These are phyloP conservation scores for Leccinum longicurvipes DNA, from an alignment of 768 basidiomycete genomes.

Conservation along the genomic window DNA sequence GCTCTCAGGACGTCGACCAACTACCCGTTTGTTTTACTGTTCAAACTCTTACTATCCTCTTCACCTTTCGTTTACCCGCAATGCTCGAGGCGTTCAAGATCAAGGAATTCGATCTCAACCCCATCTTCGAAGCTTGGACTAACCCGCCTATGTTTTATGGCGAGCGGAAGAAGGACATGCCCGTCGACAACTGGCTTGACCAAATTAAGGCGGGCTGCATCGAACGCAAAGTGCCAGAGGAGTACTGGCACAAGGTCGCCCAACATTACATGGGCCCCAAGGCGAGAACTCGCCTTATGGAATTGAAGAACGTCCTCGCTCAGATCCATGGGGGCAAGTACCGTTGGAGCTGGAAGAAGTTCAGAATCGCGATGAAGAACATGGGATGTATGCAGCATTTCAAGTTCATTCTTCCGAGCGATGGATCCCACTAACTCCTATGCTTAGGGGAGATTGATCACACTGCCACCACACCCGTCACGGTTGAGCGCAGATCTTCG, in stretches of 20 bases:
- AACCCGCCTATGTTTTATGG: constrained; percentile 67
- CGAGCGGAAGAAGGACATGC: constrained; percentile 62
- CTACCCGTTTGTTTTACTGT: constrained; percentile 14
- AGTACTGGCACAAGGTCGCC: constrained; percentile 80
- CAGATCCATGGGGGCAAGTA: constrained; percentile 76
- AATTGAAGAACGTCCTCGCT: constrained; percentile 69
- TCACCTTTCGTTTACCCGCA: constrained; percentile 1
- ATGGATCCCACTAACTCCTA: not conserved
- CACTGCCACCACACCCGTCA: constrained; percentile 56
- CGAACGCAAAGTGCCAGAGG: constrained; percentile 68
- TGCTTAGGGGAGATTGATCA: constrained; percentile 64
- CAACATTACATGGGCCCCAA: constrained; percentile 72
- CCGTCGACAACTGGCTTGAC: constrained; percentile 72
- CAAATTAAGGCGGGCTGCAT: constrained; percentile 70
- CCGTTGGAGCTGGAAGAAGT: constrained; percentile 82
- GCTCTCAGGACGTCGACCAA: constrained; percentile 8
- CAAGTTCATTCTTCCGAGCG: not conserved
- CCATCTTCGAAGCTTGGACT: constrained; percentile 61
- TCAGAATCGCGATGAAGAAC: constrained; percentile 71
- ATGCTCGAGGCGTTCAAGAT: constrained; percentile 79
- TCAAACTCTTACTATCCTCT: constrained; percentile 1
- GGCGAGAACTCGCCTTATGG: constrained; percentile 61
- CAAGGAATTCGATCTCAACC: constrained; percentile 72
- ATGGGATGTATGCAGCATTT: constrained; percentile 67
- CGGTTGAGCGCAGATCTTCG: constrained; percentile 48